Percentiles rank a stretch among this genome's conserved stretches.
Conservation (phyloP, 2,329 filamentous ascomycete genomes). For the Botrytis sinoallii region DNA sequence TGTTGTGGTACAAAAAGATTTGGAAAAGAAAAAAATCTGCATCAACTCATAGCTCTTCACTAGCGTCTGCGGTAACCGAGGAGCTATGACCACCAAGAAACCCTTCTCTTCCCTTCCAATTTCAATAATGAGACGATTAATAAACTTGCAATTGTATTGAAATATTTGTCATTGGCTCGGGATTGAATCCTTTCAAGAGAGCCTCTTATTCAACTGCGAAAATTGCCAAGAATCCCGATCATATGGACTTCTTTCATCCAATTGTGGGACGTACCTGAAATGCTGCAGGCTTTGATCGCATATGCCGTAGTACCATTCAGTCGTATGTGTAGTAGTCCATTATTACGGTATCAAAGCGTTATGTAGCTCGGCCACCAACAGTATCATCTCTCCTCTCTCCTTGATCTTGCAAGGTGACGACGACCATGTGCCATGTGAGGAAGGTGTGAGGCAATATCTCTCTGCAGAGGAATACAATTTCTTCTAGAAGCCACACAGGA, state of each 20-base stretch:
- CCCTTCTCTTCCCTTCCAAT: not conserved
- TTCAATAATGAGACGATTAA: not conserved
- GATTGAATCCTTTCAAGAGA: not conserved
- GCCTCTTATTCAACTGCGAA: not conserved
- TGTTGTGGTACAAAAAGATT: not conserved
- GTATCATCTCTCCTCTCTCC: not conserved
- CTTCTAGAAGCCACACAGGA: not conserved
- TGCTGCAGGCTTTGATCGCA: not conserved
- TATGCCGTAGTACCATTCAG: not conserved
- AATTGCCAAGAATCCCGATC: not conserved
- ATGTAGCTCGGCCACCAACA: not conserved
- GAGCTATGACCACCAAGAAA: constrained; percentile 4
- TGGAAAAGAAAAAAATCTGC: not conserved
- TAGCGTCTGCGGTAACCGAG: constrained; percentile 7
- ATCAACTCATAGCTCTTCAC: constrained; percentile 1
- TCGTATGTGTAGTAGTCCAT: not conserved
- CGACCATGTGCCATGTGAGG: not conserved
- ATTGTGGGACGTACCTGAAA: not conserved
- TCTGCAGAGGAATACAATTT: not conserved
- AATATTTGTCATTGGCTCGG: not conserved
- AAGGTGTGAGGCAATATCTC: not conserved
- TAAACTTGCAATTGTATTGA: not conserved
- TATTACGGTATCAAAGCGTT: not conserved
- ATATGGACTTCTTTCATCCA: not conserved
- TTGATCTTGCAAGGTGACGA: not conserved